phyloP scores from a whole-genome alignment of 345 rosid species.

The Eucalyptus regnans region DNA sequence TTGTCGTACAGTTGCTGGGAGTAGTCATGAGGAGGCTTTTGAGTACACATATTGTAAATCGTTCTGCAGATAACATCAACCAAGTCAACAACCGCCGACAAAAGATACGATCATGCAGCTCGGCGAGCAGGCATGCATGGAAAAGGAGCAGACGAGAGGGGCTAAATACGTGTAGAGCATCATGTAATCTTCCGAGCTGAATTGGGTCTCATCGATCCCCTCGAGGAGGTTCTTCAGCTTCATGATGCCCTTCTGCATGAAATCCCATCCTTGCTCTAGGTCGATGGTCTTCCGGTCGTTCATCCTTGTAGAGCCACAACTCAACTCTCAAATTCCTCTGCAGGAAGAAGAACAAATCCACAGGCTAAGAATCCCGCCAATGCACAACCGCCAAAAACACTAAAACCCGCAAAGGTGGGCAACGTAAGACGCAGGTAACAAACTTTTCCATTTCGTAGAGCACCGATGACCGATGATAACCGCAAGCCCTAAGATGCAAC shows the following conservation, averaged over 20 bases:
- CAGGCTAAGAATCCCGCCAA: neutral
- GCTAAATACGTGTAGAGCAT: constrained; percentile 51
- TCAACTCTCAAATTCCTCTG: neutral
- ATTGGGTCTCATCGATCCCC: constrained; percentile 29
- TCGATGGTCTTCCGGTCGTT: constrained; percentile 23
- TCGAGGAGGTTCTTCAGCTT: constrained; percentile 58
- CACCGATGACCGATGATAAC: neutral
- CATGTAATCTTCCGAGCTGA: constrained; percentile 49
- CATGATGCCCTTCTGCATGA: constrained; percentile 46
- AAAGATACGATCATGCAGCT: neutral
- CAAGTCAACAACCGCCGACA: neutral
- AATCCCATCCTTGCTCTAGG: constrained; percentile 53
- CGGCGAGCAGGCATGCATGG: neutral
- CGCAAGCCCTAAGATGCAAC: neutral
- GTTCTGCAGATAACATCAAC: constrained; percentile 22
- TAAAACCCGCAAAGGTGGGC: too few relatives aligned
- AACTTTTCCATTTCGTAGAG: neutral
- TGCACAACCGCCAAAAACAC: neutral
- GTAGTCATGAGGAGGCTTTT: constrained; percentile 55
- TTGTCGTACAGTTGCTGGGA: constrained; percentile 62
- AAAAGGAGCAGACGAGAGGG: neutral
- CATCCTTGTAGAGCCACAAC: neutral
- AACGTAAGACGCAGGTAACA: neutral
- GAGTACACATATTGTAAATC: constrained; percentile 64
- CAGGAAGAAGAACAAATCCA: neutral